Percentiles rank a stretch among this genome's conserved stretches.
phyloP scores from a whole-genome alignment of 208 protist genomes.

The Acanthamoeba royreba region DNA sequence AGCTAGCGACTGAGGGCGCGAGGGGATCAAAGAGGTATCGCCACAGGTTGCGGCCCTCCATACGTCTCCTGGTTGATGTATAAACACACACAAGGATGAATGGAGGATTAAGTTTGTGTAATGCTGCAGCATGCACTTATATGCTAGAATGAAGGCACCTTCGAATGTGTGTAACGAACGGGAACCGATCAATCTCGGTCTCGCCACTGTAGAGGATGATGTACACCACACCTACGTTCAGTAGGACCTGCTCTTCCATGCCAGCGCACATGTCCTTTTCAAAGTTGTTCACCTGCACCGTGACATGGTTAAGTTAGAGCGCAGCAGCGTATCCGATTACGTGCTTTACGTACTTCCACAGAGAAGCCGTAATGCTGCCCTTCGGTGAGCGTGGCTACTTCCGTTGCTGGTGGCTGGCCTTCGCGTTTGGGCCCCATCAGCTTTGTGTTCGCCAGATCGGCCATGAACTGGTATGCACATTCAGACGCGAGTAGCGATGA shows the following conservation, averaged over 20 bases:
- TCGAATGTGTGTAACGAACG: neutral
- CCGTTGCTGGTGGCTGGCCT: neutral
- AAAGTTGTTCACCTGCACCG: neutral
- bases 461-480: neutral
- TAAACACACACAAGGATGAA: neutral
- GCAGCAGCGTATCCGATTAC: neutral
- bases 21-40: constrained; percentile 29
- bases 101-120: neutral
- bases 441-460: neutral
- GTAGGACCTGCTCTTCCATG: neutral
- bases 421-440: neutral
- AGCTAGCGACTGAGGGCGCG: neutral
- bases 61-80: neutral
- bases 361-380: neutral
- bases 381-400: neutral
- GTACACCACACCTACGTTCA: constrained; percentile 23
- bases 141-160: neutral
- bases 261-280: neutral
- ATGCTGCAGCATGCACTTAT: neutral
- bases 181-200: neutral
- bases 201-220: neutral
- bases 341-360: neutral
- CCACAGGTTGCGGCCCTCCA: neutral
- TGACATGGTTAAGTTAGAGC: neutral
- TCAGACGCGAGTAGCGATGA: neutral